Evolutionary conservation across 331 rosid species (phyloP).

Genomic region (Quercus tomentella): DNA sequence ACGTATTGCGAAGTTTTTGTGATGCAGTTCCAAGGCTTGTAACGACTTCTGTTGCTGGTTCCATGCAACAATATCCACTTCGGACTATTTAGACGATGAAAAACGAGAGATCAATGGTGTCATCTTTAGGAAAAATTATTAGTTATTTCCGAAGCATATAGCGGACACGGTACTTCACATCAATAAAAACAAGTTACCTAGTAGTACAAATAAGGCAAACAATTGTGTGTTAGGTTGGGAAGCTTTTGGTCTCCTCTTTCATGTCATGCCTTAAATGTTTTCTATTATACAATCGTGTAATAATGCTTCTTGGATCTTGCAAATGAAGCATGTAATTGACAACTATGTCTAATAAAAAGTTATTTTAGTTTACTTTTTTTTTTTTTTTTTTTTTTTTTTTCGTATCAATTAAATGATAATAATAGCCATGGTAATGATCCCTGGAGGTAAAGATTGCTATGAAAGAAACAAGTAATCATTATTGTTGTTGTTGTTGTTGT

Average conservation of each 20-base stretch:
- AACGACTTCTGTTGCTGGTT: background rate
- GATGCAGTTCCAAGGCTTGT: no score
- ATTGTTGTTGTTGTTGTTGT: no score
- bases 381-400: background rate
- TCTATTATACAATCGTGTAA: no score
- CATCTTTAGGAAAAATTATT: no score
- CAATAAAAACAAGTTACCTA: no score
- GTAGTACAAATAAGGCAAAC: background rate
- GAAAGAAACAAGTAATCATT: no score
- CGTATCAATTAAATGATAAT: background rate
- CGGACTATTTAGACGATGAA: background rate
- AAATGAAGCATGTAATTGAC: background rate
- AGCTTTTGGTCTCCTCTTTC: background rate
- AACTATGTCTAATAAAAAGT: background rate
- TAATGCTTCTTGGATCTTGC: background rate
- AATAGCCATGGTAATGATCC: no score
- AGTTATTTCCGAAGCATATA: no score
- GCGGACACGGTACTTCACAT: no score
- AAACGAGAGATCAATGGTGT: no score
- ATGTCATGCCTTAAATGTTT: background rate
- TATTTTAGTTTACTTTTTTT: background rate
- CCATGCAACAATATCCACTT: background rate
- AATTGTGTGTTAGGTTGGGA: background rate
- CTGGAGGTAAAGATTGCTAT: no score
- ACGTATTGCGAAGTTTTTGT: no score